Evolutionary conservation across 2,329 filamentous ascomycete species (phyloP), one percentile per base, ranked within the genome.

Genomic region (Rhytidhysteron rufulum): DNA sequence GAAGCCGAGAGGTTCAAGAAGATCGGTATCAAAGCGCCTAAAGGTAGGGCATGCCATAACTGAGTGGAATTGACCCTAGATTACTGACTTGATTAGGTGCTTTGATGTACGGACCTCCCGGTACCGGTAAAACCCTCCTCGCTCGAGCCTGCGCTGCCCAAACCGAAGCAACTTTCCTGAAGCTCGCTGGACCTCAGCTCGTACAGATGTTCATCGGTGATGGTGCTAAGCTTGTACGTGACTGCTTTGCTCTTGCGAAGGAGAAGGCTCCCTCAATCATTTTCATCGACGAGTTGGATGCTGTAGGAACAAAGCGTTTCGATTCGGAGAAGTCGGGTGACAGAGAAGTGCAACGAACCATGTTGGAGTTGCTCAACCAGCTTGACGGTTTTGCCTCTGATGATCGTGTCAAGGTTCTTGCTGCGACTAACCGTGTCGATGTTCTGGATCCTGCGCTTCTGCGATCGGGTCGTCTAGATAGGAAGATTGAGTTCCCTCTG

Each of bases 171-270:
- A 98, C 93, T 18, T 98, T 98, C 77, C 82, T 98, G 63, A 98
- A 98, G 71, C 86, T 98, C 42, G 93, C 93, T 45, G 93, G 93
- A 37, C 93, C 94, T 4, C 93, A 98, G 70, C 82, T 98, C 29
- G 93, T 98, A 21, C 93, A 98, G 68, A 98, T 97, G 93, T 98
- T 97, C 67, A 98, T 98, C 30, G 93, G 93, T 65, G 94, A 98
- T 54, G 93, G 93, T 59, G 93, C 94, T 31, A 98, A 98, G 72
- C 80, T 98, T 21, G 93, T 98, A 31, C 86, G 93, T 43, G 93
- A 98, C 72, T 95, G 88, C 70, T 98, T 98, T 65, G 93, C 93
- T 2, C 76, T 98, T 11, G 93, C 93, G 39, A 98, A 98, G 68
- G 93, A 98, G 70, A 98, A 98, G 76, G 93, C 93, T 0, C 94